Conservation (phyloP, 1,139 yeast genomes). For the Diutina catenulata region DNA sequence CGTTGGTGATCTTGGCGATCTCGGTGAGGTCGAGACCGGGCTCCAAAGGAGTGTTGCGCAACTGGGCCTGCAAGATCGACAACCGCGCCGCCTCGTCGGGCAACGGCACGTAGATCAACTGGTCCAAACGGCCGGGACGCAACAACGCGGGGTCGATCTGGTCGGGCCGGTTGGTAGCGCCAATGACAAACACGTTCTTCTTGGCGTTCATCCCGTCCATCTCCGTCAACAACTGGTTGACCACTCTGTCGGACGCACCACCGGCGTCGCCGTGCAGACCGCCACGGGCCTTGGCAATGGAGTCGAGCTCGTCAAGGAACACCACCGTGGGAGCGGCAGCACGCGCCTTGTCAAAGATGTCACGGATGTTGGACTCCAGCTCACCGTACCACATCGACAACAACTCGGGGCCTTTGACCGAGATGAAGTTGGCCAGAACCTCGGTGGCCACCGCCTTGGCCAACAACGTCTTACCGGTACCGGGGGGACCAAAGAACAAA, state of each 20-base stretch:
- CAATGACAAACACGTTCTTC: slow-evolving; percentile 96
- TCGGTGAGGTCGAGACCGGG: slow-evolving; percentile 85
- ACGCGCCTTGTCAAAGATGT: slow-evolving; percentile 94
- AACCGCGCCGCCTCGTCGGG: slow-evolving; percentile 93
- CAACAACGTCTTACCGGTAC: slow-evolving; percentile 96
- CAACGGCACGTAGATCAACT: slow-evolving; percentile 93
- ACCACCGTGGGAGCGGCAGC: slow-evolving; percentile 99
- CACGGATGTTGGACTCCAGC: slow-evolving; percentile 93
- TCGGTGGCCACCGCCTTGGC: slow-evolving; percentile 99
- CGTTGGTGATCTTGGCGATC: slow-evolving; percentile 87
- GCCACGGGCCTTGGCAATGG: slow-evolving; percentile 97
- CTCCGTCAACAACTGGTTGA: slow-evolving; percentile 93
- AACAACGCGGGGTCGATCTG: slow-evolving; percentile 97
- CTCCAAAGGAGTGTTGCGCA: slow-evolving; percentile 96
- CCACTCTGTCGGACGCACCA: slow-evolving; percentile 97
- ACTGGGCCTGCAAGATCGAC: slow-evolving; percentile 88
- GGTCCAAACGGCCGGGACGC: slow-evolving; percentile 99
- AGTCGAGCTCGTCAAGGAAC: slow-evolving; percentile 93
- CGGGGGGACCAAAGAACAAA: slow-evolving; percentile 97
- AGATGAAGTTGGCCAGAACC: slow-evolving; percentile 91
- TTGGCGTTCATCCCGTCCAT: slow-evolving; percentile 99
- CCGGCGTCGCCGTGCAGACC: slow-evolving; percentile 90
- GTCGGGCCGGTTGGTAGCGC: slow-evolving; percentile 98
- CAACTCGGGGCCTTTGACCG: slow-evolving; percentile 95
- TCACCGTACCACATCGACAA: slow-evolving; percentile 99